Conservation (phyloP, 768 basidiomycete species). For the Mycena epipterygia region DNA sequence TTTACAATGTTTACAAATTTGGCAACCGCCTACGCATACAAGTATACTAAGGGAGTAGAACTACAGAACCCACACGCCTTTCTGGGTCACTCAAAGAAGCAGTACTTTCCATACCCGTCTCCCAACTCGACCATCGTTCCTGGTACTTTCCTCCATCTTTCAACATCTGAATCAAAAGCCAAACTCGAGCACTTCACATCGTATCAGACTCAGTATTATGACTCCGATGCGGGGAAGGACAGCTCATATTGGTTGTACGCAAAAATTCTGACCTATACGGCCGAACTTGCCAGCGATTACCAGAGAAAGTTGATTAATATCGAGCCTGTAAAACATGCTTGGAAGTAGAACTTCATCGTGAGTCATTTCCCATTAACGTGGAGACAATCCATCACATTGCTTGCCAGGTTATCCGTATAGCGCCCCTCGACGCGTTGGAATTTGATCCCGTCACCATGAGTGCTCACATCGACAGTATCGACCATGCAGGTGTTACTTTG, state of each 20-base stretch:
- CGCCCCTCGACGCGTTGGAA: conserved; percentile 31
- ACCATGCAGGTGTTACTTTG: conserved; percentile 32
- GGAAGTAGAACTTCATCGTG: conserved; percentile 37
- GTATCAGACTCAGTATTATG: conserved; percentile 65
- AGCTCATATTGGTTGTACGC: conserved; percentile 31
- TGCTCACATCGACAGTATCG: conserved; percentile 46
- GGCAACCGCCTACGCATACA: background rate
- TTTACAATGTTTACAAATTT: no score
- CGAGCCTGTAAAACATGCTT: conserved; percentile 22
- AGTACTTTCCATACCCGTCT: conserved; percentile 24
- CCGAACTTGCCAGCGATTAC: conserved; percentile 28
- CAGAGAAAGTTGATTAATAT: conserved; percentile 31
- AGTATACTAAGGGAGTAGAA: no score
- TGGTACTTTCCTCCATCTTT: conserved; percentile 13
- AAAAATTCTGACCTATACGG: conserved; percentile 27
- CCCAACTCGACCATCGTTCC: conserved; percentile 24
- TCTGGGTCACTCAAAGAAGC: background rate
- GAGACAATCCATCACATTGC: background rate
- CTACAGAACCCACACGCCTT: background rate
- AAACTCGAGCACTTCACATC: conserved; percentile 58
- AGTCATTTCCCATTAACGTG: background rate
- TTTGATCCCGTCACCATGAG: conserved; percentile 39
- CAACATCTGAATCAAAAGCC: conserved; percentile 28
- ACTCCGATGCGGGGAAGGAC: conserved; percentile 22
- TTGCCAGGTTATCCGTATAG: conserved; percentile 44